A percentile compares a stretch with the other conserved stretches of the same genome.
phyloP scores from a whole-genome alignment of 2,329 filamentous ascomycete genomes.

The Pestalotiopsis sp. region DNA sequence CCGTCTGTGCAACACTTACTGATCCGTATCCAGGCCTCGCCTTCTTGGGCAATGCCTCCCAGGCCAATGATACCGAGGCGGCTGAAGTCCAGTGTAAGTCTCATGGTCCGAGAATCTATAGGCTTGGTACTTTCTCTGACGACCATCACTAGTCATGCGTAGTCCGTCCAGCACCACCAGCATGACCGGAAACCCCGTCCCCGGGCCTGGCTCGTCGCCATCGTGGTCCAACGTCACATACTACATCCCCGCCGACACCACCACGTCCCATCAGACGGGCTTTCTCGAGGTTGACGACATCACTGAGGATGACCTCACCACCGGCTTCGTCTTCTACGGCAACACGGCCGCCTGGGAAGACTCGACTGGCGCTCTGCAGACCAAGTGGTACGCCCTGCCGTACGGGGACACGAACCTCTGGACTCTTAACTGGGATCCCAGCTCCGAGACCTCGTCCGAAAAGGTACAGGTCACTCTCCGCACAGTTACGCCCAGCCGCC shows the following conservation, averaged over 20 bases:
- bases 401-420: constrained; percentile 19
- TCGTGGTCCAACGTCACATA: constrained; percentile 28
- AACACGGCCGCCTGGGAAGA: constrained; percentile 20
- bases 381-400: constrained; percentile 26
- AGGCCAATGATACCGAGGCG: constrained; percentile 17
- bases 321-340: constrained; percentile 30
- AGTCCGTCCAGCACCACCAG: constrained; percentile 13
- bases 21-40: constrained; percentile 12
- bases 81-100: constrained; percentile 22
- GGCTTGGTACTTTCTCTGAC: background rate
- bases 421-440: constrained; percentile 27
- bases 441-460: constrained; percentile 12
- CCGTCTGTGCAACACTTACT: background rate
- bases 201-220: constrained; percentile 15
- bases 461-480: constrained; percentile 21
- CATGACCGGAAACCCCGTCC: constrained; percentile 23
- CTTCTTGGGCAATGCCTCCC: constrained; percentile 14
- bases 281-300: constrained; percentile 18
- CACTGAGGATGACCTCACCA: constrained; percentile 13
- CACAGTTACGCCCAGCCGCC: background rate
- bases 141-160: constrained; percentile 15
- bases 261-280: constrained; percentile 21
- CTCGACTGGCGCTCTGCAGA: constrained; percentile 19
- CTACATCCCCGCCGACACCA: constrained; percentile 22
- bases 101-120: background rate